Evolutionary conservation across 345 rosid genomes (phyloP).

Genomic region (Conringia planisiliqua): DNA sequence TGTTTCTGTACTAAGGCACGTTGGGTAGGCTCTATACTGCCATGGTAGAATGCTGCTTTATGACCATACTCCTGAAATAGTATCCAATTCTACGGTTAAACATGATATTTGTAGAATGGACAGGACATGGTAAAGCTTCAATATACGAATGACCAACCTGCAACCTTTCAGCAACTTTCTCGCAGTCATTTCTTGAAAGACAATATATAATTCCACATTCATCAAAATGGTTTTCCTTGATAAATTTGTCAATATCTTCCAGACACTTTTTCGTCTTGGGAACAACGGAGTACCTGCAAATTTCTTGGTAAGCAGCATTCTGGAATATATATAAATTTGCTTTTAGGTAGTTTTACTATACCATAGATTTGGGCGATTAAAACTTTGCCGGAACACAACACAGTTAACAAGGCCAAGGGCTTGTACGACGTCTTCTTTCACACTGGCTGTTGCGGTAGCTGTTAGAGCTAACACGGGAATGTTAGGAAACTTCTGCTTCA

Average conservation of each 20-base stretch:
- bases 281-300: constrained; percentile 73
- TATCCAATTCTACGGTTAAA: constrained; percentile 5
- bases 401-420: constrained; percentile 97
- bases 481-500: constrained; percentile 85
- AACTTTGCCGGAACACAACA: constrained; percentile 94
- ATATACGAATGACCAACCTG: constrained; percentile 55
- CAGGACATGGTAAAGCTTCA: not conserved
- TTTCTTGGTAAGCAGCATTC: constrained; percentile 33
- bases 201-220: constrained; percentile 99
- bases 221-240: constrained; percentile 81
- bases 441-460: constrained; percentile 99
- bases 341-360: constrained; percentile 32
- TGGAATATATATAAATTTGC: constrained; percentile 5
- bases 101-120: constrained; percentile 7
- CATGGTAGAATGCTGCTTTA: constrained; percentile 96
- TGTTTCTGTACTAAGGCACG: constrained; percentile 81
- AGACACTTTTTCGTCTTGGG: constrained; percentile 89
- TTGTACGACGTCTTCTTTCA: constrained; percentile 97
- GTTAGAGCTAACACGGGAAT: constrained; percentile 96
- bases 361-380: constrained; percentile 93
- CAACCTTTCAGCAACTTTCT: constrained; percentile 85
- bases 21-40: constrained; percentile 79
- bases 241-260: constrained; percentile 90
- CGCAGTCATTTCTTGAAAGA: constrained; percentile 97
- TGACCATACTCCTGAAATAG: constrained; percentile 74